phyloP scores from a whole-genome alignment of 176 grass and related monocot species.

The Elaeis guineensis region DNA sequence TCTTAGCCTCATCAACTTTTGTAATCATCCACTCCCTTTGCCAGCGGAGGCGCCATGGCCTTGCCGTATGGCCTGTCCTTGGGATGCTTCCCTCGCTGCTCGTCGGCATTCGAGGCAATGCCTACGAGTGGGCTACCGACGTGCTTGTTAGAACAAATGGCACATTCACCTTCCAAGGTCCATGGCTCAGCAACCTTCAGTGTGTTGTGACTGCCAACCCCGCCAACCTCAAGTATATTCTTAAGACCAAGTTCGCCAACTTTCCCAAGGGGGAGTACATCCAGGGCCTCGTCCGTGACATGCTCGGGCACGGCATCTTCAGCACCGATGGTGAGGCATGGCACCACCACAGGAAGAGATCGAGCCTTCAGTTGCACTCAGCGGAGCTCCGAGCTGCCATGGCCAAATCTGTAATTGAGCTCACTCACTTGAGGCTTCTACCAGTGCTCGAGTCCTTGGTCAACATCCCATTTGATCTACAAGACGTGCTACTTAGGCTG shows the following conservation, averaged over 20 bases:
- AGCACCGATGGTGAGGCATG: not conserved
- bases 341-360: not conserved
- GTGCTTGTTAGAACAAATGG: not conserved
- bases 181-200: conserved; percentile 3
- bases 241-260: conserved; percentile 1
- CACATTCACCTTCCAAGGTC: not conserved
- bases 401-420: not conserved
- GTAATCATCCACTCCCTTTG: not conserved
- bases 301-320: not conserved
- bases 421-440: not conserved
- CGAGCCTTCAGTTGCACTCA: not conserved
- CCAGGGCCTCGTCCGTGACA: not conserved
- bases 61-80: not conserved
- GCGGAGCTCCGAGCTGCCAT: not conserved
- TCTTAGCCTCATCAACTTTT: not conserved
- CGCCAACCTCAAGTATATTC: not conserved
- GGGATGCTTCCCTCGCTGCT: conserved; percentile 1
- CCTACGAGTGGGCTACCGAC: not conserved
- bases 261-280: not conserved
- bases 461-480: not conserved
- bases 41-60: not conserved
- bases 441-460: not conserved
- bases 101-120: not conserved
- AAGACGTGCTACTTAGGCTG: not conserved
- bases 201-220: not conserved